Conservation (phyloP, 495 filamentous ascomycete species). For the Penicillium pulvis region DNA sequence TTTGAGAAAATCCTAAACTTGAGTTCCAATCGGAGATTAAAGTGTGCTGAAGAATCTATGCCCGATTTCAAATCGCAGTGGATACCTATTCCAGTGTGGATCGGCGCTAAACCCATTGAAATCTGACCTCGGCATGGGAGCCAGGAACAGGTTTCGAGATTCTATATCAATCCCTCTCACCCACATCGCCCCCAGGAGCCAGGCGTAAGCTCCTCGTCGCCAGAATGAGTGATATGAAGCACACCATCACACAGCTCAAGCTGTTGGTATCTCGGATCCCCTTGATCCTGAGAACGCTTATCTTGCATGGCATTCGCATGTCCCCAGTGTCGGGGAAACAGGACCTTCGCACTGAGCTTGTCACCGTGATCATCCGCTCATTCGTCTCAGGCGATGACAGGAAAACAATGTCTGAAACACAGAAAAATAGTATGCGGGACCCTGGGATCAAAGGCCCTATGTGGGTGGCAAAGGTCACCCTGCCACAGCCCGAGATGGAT, state of each 20-base stretch:
- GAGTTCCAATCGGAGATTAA: neutral
- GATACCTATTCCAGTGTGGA: neutral
- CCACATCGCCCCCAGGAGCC: neutral
- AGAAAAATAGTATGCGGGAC: conserved; percentile 62
- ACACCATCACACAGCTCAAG: conserved; percentile 36
- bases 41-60: neutral
- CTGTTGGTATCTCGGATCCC: conserved; percentile 62
- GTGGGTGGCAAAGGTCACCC: conserved; percentile 72
- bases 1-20: neutral
- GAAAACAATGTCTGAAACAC: conserved; percentile 58
- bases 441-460: conserved; percentile 74
- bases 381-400: conserved; percentile 47
- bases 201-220: neutral
- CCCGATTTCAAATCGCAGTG: neutral
- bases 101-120: neutral
- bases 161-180: conserved; percentile 9
- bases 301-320: conserved; percentile 65
- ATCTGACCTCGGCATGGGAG: conserved; percentile 25
- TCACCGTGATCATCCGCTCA: conserved; percentile 67
- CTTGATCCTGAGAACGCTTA: conserved; percentile 63
- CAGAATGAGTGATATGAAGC: conserved; percentile 40
- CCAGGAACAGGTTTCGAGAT: conserved; percentile 24
- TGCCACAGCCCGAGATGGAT: conserved; percentile 59
- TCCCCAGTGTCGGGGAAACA: conserved; percentile 72
- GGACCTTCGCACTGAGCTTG: conserved; percentile 76